Evolutionary conservation across 2,329 filamentous ascomycete genomes (phyloP), one percentile per base, ranked within the genome.

Genomic region (Beauveria rudraprayagi): DNA sequence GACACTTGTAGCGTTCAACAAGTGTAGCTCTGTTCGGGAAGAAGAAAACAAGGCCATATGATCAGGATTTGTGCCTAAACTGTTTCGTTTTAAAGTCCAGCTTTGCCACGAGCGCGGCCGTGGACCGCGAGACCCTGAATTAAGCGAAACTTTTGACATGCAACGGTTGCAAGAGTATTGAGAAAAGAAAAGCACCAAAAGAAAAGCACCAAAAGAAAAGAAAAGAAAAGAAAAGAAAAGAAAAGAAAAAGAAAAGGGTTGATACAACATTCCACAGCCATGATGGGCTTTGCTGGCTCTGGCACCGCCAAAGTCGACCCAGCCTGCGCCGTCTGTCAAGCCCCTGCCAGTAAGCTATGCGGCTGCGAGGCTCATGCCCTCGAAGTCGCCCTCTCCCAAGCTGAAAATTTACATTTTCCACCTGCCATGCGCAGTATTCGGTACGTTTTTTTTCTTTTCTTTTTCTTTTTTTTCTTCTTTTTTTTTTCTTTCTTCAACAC

Each of bases 341-440:
- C 80, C 64, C 83, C 85, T 63, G 84, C 85, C 51, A 77, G 76
- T 47, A 70, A 80, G 66, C 78, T 76, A 63, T 89, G 86, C 71
- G 83, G 86, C 65, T 89, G 86, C 70, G 86, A 89, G 75, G 83
- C 83, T 56, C 85, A 84, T 67, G 82, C 84, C 30, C 78, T 88
- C 34, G 84, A 88, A 66, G 73, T 81, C 61, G 85, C 85, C 63
- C 77, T 88, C 48, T 78, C 79, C 63, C 83, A 88, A 70, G 85
- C 85, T 61, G 86, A 89, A 71, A 74, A 78, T 56, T 78, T 80
- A 50, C 84, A 87, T 78, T 86, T 88, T 84, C 77, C 80, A 67
- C 78, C 77, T 28, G 78, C 86, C 60, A 86, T 86, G 68, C 79
- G 76, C 67, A 82, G 88, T 50, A 87, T 88, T 71, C 79, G 84